Percentiles rank a stretch among this genome's conserved stretches.
These are phyloP conservation scores for Glarea lozoyensis DNA, from an alignment of 495 filamentous ascomycete species.

Conservation along the genomic window DNA sequence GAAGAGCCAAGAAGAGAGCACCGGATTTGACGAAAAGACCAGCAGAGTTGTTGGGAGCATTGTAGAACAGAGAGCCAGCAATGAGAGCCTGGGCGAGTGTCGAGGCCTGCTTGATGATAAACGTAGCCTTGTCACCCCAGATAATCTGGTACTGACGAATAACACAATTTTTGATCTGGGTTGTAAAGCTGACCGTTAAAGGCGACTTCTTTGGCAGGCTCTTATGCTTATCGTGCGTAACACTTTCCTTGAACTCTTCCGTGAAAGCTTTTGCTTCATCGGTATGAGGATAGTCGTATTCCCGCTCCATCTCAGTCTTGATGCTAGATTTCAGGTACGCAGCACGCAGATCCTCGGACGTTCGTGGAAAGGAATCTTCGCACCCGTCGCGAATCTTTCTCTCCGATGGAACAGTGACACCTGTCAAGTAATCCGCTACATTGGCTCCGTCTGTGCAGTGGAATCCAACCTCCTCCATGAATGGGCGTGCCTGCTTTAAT, in stretches of 20 bases:
- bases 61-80: constrained; percentile 74
- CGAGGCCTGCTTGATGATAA: constrained; percentile 52
- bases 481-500: constrained; percentile 51
- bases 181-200: constrained; percentile 32
- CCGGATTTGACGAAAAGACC: constrained; percentile 46
- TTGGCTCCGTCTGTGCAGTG: constrained; percentile 54
- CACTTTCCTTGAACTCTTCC: constrained; percentile 53
- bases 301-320: constrained; percentile 22
- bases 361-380: constrained; percentile 56
- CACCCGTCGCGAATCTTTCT: constrained; percentile 53
- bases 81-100: constrained; percentile 68
- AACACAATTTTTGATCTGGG: constrained; percentile 36
- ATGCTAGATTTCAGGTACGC: constrained; percentile 29
- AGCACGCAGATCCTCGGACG: constrained; percentile 53
- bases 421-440: constrained; percentile 62
- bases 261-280: constrained; percentile 34
- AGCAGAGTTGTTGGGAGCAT: constrained; percentile 47
- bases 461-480: constrained; percentile 64
- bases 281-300: constrained; percentile 41
- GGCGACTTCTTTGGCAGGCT: constrained; percentile 57
- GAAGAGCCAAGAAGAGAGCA: constrained; percentile 48
- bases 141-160: constrained; percentile 51
- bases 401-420: constrained; percentile 55
- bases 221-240: constrained; percentile 57
- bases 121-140: constrained; percentile 51